These are phyloP conservation scores for Neurospora tetrasperma DNA, from an alignment of 495 filamentous ascomycete genomes.

Conservation along the genomic window DNA sequence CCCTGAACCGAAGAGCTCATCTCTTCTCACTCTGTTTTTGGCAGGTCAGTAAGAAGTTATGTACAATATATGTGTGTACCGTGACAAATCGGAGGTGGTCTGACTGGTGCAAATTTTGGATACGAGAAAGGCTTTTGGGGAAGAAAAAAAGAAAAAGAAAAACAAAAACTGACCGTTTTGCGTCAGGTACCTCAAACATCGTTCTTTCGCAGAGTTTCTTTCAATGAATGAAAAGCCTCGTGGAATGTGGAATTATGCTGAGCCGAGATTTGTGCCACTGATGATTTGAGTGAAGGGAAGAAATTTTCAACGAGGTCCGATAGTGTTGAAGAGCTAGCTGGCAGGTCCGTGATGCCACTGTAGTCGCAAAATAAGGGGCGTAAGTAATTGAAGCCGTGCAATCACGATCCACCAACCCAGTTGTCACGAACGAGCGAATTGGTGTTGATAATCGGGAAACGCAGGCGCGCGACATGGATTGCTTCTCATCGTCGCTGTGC, in stretches of 20 bases:
- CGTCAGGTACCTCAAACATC: constrained; percentile 45
- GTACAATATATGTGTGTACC: not conserved
- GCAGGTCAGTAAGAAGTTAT: not conserved
- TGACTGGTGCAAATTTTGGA: not conserved
- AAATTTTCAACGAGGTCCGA: not conserved
- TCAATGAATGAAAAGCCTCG: not conserved
- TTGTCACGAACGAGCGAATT: not conserved
- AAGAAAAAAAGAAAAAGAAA: not conserved
- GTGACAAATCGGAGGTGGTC: not conserved
- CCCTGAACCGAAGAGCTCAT: constrained; percentile 35
- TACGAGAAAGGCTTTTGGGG: not conserved
- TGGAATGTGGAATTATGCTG: not conserved
- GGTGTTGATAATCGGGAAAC: not conserved
- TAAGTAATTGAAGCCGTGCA: not conserved
- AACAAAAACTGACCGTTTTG: constrained; percentile 37
- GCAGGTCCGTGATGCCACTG: not conserved
- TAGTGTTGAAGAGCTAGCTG: not conserved
- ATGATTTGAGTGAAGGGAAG: not conserved
- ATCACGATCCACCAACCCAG: not conserved
- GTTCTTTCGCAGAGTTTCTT: not conserved
- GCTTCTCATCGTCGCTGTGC: not conserved
- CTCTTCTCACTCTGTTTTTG: constrained; percentile 36
- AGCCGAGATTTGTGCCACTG: not conserved
- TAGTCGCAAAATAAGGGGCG: not conserved
- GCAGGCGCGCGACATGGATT: not conserved